Base-by-base conservation (phyloP, 2,329 filamentous ascomycete genomes). In the Aspergillus glaucus region DNA sequence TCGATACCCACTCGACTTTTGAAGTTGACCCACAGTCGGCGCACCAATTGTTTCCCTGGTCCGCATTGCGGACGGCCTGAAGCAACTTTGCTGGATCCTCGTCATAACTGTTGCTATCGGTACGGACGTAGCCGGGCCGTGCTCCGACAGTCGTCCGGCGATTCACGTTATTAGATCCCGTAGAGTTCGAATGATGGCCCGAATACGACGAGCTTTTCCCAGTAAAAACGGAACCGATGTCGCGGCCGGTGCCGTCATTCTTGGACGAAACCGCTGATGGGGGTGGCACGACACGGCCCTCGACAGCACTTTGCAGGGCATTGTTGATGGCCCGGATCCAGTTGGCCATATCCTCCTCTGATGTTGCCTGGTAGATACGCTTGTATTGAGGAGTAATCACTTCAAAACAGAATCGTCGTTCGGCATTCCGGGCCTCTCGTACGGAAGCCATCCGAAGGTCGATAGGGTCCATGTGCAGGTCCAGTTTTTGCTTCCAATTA, bases 321-420 rank as follows among this genome's bases (percentile, higher is more conserved):
- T 97, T 98, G 69, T 98, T 98, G 73, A 98, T 94, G 17, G 93
- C 86, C 19, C 81, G 79, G 59, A 98, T 98, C 93, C 93, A 98
- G 58, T 84, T 92, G 64, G 86, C 90, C 88, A 98, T 95, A 61
- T 98, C 93, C 36, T 98, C 93, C 69, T 97, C 93, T 0, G 92
- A 95, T 1, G 92, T 96, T 37, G 92, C 93, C 72, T 98, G 93
- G 68, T 97, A 98, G 14, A 97, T 91, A 48, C 93, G 84, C 60
- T 94, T 97, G 68, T 86, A 97, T 44, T 93, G 88, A 7, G 94
- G 94, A 0, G 93, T 98, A 51, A 98, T 97, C 45, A 98, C 88
- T 70, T 98, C 93, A 60, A 98, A 98, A 70, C 92, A 97, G 69
- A 98, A 98, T 4, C 93, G 83, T 22, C 93, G 82, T 61, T 98